phyloP scores from a whole-genome alignment of 768 basidiomycete species.

The Lentinula raphanica region DNA sequence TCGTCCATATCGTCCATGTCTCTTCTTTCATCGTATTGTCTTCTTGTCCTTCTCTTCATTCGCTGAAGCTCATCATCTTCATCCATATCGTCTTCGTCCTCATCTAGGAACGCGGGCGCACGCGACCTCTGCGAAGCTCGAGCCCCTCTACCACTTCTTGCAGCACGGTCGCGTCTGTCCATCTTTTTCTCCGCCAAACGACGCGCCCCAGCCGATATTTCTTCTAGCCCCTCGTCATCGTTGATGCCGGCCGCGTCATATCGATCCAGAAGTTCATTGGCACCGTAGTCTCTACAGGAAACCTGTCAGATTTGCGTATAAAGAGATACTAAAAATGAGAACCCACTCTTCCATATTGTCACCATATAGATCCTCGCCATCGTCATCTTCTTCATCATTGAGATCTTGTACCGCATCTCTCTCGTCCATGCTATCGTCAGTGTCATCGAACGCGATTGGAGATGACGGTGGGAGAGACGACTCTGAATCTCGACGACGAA shows the following conservation, averaged over 20 bases:
- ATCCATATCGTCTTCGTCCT: conserved; percentile 76
- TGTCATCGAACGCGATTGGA: conserved; percentile 78
- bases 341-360: conserved; percentile 71
- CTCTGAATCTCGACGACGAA: conserved; percentile 54
- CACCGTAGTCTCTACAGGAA: conserved; percentile 70
- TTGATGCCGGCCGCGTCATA: conserved; percentile 88
- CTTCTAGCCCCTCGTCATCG: conserved; percentile 69
- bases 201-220: conserved; percentile 63
- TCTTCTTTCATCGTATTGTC: conserved; percentile 90
- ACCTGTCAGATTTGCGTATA: conserved; percentile 2
- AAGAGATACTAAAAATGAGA: conserved; percentile 10
- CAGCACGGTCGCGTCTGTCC: conserved; percentile 80
- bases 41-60: conserved; percentile 77
- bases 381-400: conserved; percentile 69
- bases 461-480: conserved; percentile 86
- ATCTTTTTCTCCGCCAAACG: conserved; percentile 83
- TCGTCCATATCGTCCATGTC: conserved; percentile 91
- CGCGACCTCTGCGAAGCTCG: conserved; percentile 76
- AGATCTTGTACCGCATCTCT: conserved; percentile 60
- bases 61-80: conserved; percentile 60
- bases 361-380: conserved; percentile 90
- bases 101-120: conserved; percentile 84
- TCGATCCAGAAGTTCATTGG: conserved; percentile 74
- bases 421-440: conserved; percentile 75
- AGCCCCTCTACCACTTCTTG: conserved; percentile 60